Evolutionary conservation across 176 grass and related monocot species (phyloP).

Genomic region (Carex parvula): DNA sequence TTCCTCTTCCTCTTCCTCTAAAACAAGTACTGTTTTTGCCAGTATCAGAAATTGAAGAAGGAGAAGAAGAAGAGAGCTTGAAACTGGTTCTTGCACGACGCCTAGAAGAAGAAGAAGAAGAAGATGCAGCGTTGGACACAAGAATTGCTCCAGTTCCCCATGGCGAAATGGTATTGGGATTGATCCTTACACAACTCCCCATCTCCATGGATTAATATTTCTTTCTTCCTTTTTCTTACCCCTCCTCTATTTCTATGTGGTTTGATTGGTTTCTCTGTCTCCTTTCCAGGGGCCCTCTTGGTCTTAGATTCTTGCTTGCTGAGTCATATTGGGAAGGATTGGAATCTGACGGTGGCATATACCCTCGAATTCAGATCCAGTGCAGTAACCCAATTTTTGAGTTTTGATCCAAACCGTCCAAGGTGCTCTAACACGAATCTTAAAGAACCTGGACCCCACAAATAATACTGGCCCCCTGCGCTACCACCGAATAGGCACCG

Average conservation of each 20-base stretch:
- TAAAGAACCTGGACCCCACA: too few species aligned
- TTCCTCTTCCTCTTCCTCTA: background rate
- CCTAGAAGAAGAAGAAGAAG: background rate
- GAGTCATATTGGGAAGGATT: background rate
- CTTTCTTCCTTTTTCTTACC: background rate
- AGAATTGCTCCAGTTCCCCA: background rate
- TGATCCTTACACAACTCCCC: constrained; percentile 1
- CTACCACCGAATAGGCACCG: too few species aligned
- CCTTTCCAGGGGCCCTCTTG: background rate
- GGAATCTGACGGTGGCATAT: constrained; percentile 7
- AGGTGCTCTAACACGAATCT: too few species aligned
- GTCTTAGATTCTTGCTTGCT: background rate
- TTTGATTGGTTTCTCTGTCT: background rate
- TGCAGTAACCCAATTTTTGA: too few species aligned
- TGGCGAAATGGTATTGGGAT: background rate
- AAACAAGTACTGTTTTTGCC: background rate
- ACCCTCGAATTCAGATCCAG: too few species aligned
- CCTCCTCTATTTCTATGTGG: background rate
- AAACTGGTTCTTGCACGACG: background rate
- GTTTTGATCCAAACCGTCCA: too few species aligned
- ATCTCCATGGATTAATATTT: background rate
- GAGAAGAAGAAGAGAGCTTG: background rate
- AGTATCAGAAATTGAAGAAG: background rate
- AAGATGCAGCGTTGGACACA: background rate
- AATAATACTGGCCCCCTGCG: too few species aligned